phyloP scores from a whole-genome alignment of 305 asterid species.

The Solanum hybrid region DNA sequence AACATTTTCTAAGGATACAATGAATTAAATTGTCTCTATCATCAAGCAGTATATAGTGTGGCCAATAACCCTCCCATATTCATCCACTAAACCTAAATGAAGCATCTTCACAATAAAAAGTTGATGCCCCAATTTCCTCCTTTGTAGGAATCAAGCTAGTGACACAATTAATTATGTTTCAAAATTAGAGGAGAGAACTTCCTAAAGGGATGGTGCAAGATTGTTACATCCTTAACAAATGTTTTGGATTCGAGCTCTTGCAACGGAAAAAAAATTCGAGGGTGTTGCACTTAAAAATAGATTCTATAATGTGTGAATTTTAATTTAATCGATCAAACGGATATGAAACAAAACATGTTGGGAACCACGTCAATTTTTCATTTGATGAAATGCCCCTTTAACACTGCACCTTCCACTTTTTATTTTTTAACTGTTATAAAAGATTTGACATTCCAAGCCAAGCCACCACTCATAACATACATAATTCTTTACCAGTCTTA shows the following conservation, averaged over 20 bases:
- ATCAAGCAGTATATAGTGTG: background rate
- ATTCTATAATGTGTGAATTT: background rate
- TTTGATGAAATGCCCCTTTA: background rate
- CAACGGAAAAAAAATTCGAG: accelerated
- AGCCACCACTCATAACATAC: background rate
- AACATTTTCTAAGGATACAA: background rate
- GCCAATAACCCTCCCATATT: background rate
- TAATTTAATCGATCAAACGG: background rate
- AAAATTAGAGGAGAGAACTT: background rate
- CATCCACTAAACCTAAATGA: background rate
- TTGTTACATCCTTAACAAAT: too few relatives aligned
- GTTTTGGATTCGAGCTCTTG: background rate
- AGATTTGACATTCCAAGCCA: background rate
- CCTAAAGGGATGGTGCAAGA: background rate
- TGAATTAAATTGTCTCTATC: background rate
- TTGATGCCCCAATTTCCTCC: background rate
- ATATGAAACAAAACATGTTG: constrained; percentile 5
- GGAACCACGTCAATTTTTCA: constrained; percentile 13
- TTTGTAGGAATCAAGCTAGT: background rate
- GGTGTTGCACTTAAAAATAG: too few relatives aligned
- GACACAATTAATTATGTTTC: background rate
- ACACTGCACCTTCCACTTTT: background rate
- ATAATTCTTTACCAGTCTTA: background rate
- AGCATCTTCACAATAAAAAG: background rate
- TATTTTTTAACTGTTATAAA: background rate